phyloP scores from a whole-genome alignment of 2,329 filamentous ascomycete genomes.

The Beauveria varroae region DNA sequence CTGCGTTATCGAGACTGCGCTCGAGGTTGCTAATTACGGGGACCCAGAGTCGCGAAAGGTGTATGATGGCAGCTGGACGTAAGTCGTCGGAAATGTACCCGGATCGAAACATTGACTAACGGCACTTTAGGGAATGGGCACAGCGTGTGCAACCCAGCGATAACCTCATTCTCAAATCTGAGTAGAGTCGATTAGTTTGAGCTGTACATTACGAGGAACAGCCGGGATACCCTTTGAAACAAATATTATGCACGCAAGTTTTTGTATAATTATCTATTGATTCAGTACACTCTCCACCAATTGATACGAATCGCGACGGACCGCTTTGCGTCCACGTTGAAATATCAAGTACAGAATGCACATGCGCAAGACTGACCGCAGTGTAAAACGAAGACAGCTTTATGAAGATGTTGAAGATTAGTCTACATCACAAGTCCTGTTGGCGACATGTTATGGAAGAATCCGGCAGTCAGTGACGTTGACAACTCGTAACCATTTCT shows the following conservation, averaged over 20 bases:
- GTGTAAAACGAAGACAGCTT: neutral
- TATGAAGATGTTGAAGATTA: neutral
- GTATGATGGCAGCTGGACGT: slow-evolving; percentile 98
- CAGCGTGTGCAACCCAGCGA: slow-evolving; percentile 56
- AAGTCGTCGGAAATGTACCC: slow-evolving; percentile 34
- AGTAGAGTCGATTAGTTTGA: slow-evolving; percentile 19
- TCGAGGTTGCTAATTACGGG: slow-evolving; percentile 71
- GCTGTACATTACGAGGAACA: slow-evolving; percentile 6
- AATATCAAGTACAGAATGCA: neutral
- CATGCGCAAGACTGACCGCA: too few species aligned
- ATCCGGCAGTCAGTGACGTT: neutral
- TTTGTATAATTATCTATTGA: slow-evolving; percentile 5
- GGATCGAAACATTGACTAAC: slow-evolving; percentile 19
- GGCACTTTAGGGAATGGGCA: slow-evolving; percentile 52
- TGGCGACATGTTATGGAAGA: too few species aligned
- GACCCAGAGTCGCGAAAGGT: slow-evolving; percentile 60
- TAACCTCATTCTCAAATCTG: slow-evolving; percentile 51
- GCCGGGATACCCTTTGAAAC: slow-evolving; percentile 1
- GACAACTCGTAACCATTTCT: neutral
- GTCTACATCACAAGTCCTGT: neutral
- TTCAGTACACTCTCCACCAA: slow-evolving; percentile 11
- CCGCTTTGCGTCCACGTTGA: neutral
- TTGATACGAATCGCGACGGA: neutral
- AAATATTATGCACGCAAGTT: neutral
- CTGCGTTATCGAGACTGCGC: slow-evolving; percentile 78